These are phyloP conservation scores for Annulohypoxylon truncatum DNA, from an alignment of 2,329 filamentous ascomycete species.

Conservation along the genomic window DNA sequence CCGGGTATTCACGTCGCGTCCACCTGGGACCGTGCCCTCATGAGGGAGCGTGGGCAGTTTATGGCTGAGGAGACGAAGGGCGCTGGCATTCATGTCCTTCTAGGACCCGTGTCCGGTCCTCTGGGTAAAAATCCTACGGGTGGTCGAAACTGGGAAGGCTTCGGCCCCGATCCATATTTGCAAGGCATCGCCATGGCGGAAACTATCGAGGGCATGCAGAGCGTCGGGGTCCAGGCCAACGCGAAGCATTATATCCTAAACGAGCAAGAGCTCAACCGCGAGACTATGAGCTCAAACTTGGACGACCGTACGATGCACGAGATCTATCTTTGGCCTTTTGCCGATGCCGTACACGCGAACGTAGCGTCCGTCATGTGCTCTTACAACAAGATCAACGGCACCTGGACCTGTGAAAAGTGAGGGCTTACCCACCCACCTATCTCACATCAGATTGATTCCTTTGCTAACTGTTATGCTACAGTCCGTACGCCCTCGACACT, in stretches of 20 bases:
- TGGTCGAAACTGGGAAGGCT: slow-evolving; percentile 87
- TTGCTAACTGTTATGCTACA: slow-evolving; percentile 2
- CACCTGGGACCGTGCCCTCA: slow-evolving; percentile 82
- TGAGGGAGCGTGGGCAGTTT: slow-evolving; percentile 75
- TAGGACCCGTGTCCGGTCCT: slow-evolving; percentile 81
- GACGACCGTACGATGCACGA: slow-evolving; percentile 76
- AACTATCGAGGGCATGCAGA: slow-evolving; percentile 70
- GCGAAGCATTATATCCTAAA: slow-evolving; percentile 74
- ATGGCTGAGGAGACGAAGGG: slow-evolving; percentile 76
- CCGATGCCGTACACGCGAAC: slow-evolving; percentile 73
- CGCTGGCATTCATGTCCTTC: slow-evolving; percentile 78
- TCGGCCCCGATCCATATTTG: slow-evolving; percentile 82
- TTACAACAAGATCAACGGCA: slow-evolving; percentile 78
- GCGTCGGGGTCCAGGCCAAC: slow-evolving; percentile 61
- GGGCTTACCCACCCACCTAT: not conserved
- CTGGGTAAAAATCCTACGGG: slow-evolving; percentile 78
- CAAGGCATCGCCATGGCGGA: slow-evolving; percentile 70
- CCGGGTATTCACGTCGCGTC: slow-evolving; percentile 82
- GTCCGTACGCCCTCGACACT: slow-evolving; percentile 66
- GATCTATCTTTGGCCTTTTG: slow-evolving; percentile 75
- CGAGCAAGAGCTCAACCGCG: slow-evolving; percentile 73
- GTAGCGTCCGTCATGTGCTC: slow-evolving; percentile 77
- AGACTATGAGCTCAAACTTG: slow-evolving; percentile 66
- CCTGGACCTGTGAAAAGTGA: slow-evolving; percentile 72
- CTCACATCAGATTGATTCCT: not conserved